phyloP scores from a whole-genome alignment of 495 filamentous ascomycete species.

The Hypomontagnella monticulosa region DNA sequence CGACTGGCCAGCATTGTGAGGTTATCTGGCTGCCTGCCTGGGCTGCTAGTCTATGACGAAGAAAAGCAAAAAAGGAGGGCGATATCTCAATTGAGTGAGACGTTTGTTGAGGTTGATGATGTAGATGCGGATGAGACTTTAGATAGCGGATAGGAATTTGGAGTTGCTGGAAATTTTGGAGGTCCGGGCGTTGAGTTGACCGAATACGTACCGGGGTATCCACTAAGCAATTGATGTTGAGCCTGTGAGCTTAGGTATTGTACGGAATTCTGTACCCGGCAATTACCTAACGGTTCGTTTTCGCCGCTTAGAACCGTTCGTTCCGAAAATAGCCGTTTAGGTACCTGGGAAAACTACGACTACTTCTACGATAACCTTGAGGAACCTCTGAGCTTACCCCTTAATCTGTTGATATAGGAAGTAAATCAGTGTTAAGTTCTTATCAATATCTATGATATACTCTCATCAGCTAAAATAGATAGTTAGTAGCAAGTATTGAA shows the following conservation, averaged over 20 bases:
- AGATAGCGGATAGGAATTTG: not conserved
- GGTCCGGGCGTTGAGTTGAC: slow-evolving; percentile 29
- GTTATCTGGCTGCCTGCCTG: slow-evolving; percentile 5
- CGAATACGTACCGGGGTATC: not conserved
- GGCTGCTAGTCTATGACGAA: slow-evolving; percentile 26
- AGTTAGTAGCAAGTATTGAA: too few species aligned
- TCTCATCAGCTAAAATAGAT: too few species aligned
- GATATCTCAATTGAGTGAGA: slow-evolving; percentile 39
- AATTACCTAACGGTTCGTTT: slow-evolving; percentile 16
- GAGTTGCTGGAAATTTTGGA: slow-evolving; percentile 38
- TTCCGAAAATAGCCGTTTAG: slow-evolving; percentile 23
- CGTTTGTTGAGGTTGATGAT: slow-evolving; percentile 12
- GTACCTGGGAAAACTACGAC: too few species aligned
- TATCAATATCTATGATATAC: too few species aligned
- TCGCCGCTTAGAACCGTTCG: slow-evolving; percentile 20
- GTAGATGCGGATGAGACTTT: slow-evolving; percentile 16
- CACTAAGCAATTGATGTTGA: too few species aligned
- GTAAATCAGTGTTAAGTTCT: too few species aligned
- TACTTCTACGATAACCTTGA: too few species aligned
- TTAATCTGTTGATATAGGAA: not conserved
- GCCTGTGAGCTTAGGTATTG: too few species aligned
- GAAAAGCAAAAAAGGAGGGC: slow-evolving; percentile 42
- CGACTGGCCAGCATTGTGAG: slow-evolving; percentile 74
- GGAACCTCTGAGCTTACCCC: not conserved
- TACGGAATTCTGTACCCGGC: too few species aligned